These are phyloP conservation scores for Penicillium capsulatum DNA, from an alignment of 2,329 filamentous ascomycete genomes.

Conservation along the genomic window DNA sequence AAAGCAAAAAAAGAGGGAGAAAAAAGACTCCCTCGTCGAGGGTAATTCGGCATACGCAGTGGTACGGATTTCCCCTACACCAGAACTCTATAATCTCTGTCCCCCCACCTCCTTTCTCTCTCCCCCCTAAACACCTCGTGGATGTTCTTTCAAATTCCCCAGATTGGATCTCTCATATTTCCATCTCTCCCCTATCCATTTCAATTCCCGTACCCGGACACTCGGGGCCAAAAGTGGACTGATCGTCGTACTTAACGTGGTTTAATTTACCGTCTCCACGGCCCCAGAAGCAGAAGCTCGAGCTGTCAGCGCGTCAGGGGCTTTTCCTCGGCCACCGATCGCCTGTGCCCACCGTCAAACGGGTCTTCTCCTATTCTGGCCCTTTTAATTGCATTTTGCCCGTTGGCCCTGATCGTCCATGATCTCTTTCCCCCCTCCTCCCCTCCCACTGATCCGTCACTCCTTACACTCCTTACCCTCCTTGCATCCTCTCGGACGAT, in stretches of 20 bases:
- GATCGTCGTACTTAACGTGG: conserved; percentile 22
- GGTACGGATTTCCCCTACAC: too few relatives aligned
- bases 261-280: conserved; percentile 28
- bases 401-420: conserved; percentile 22
- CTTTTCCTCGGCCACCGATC: conserved; percentile 24
- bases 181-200: conserved; percentile 1
- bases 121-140: too few relatives aligned
- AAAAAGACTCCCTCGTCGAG: too few relatives aligned
- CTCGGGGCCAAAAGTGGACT: conserved; percentile 17
- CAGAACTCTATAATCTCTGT: too few relatives aligned
- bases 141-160: neutral
- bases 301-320: conserved; percentile 40
- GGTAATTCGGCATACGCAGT: too few relatives aligned
- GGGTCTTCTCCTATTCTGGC: conserved; percentile 37
- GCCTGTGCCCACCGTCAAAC: conserved; percentile 24
- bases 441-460: conserved; percentile 21
- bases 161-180: conserved; percentile 7
- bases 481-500: conserved; percentile 27
- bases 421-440: conserved; percentile 20
- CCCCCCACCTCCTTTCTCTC: too few relatives aligned
- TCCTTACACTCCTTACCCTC: conserved; percentile 20
- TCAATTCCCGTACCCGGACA: neutral
- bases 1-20: too few relatives aligned
- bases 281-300: conserved; percentile 21
- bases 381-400: conserved; percentile 28